phyloP scores from a whole-genome alignment of 2,329 filamentous ascomycete species.

The Aspergillus viridinutans region DNA sequence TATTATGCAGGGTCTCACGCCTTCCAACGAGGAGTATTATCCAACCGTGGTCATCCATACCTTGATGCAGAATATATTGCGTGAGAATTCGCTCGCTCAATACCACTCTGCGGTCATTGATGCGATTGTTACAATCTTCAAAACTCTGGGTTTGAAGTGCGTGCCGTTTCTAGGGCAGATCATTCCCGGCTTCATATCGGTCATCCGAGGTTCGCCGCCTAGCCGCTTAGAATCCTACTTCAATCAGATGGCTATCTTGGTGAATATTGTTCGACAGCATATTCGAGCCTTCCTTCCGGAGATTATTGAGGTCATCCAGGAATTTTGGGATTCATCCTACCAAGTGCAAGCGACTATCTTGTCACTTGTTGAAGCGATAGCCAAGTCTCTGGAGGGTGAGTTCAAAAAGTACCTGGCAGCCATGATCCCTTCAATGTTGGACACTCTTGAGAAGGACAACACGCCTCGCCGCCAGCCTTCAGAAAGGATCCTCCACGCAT shows the following conservation, averaged over 20 bases:
- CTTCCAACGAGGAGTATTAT: constrained; percentile 97
- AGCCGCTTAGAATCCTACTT: constrained; percentile 91
- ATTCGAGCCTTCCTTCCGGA: constrained; percentile 85
- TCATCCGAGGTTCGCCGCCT: constrained; percentile 76
- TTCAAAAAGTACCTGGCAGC: constrained; percentile 95
- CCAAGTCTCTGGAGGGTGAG: constrained; percentile 88
- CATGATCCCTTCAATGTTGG: constrained; percentile 87
- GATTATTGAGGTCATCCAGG: constrained; percentile 79
- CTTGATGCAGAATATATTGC: constrained; percentile 77
- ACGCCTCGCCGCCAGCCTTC: constrained; percentile 74
- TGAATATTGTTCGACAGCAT: constrained; percentile 93
- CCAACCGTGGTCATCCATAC: constrained; percentile 97
- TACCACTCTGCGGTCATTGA: constrained; percentile 94
- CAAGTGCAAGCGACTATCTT: constrained; percentile 88
- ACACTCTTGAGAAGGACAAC: constrained; percentile 81
- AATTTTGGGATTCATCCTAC: constrained; percentile 81
- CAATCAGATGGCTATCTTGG: constrained; percentile 88
- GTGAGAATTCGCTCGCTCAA: constrained; percentile 81
- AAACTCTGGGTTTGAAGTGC: constrained; percentile 91
- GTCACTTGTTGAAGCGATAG: constrained; percentile 87
- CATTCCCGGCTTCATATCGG: constrained; percentile 84
- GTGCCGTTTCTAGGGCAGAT: constrained; percentile 92
- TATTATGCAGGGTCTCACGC: constrained; percentile 96
- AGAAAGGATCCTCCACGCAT: constrained; percentile 87
- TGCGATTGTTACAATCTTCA: constrained; percentile 98